These are phyloP conservation scores for Mrakia blollopis DNA, from an alignment of 768 basidiomycete species.

Conservation along the genomic window DNA sequence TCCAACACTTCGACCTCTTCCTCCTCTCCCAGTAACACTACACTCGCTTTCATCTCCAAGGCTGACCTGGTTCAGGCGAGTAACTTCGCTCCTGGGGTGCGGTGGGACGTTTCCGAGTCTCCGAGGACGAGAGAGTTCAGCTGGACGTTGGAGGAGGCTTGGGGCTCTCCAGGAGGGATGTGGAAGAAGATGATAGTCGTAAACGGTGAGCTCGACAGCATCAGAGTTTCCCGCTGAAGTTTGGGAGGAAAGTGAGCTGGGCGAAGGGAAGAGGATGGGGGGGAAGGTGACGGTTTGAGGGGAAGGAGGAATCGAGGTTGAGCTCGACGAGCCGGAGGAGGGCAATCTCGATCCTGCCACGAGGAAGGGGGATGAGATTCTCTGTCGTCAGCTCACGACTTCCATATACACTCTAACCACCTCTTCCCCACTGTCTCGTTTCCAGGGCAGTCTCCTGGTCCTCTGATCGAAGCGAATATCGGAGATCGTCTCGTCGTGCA, in stretches of 20 bases:
- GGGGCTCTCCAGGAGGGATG: slow-evolving; percentile 21
- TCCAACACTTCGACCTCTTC: background rate
- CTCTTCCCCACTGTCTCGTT: background rate
- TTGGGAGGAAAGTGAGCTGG: background rate
- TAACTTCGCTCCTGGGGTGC: background rate
- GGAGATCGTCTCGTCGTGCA: slow-evolving; percentile 27
- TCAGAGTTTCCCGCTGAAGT: background rate
- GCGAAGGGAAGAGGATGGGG: background rate
- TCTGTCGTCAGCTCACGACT: too few species aligned
- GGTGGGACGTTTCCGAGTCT: background rate
- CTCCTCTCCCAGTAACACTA: background rate
- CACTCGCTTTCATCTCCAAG: background rate
- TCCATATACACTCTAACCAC: too few species aligned
- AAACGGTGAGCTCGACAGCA: slow-evolving; percentile 24
- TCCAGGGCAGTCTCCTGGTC: slow-evolving; percentile 31
- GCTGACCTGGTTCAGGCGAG: background rate
- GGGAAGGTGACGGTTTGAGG: background rate
- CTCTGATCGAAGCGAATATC: slow-evolving; percentile 34
- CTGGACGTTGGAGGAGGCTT: slow-evolving; percentile 25
- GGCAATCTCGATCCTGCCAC: too few species aligned
- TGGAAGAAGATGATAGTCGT: slow-evolving; percentile 35
- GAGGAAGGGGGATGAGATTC: too few species aligned
- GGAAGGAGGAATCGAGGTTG: background rate
- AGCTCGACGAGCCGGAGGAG: too few species aligned
- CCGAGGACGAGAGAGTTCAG: slow-evolving; percentile 17